Evolutionary conservation across 371 early-diverging fungal genomes (phyloP), one percentile per base, ranked within the genome.

Genomic region (Syncephalastrum sp.): DNA sequence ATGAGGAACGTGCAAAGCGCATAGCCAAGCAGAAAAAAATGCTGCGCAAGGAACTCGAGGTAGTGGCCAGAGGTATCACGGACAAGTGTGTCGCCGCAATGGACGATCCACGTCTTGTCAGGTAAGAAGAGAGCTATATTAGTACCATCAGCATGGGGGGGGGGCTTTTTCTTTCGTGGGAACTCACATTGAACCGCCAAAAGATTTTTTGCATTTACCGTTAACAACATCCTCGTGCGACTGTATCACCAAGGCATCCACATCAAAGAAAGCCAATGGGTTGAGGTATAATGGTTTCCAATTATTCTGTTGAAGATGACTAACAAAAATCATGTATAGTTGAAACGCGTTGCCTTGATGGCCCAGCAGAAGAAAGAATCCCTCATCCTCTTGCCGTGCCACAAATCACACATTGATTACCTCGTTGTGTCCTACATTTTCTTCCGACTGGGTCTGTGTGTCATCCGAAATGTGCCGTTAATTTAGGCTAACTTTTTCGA

Each of bases 401-500:
- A 94, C 73, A 94, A 93, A 76, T 90, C 91, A 1, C 95, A 94
- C 61, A 81, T 94, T 50, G 95, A 94, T 70, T 94, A 94, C 65
- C 68, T 94, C n/a, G 91, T 93, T 17, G 81, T 93, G 23, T 83
- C 82, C 21, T 94, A 92, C 63, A 76, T 92, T 21, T 87, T 94
- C 75, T 91, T 84, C 74, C 85, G 95, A 51, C 77, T 82, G 24
- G 90, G 90, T 46, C 60, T 46, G 47, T 46, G 47, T 33, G 38
- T 33, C 38, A 33, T 33, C 7, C 38, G 38, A 33, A 33, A 33
- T 33, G 38, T 12, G 10, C 12, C 38, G 38, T 33, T 33, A 33
- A 8, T 33, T 33, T 10, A 33, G 12, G 57, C 43, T n/a, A 49
- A 50, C 41, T 49, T 41, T 45, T 60, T 23, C 13, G 44, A 73